Evolutionary conservation across 352 stramenopile genomes (phyloP), one percentile per base, ranked within the genome.

Genomic region (Sclerospora graminicola): DNA sequence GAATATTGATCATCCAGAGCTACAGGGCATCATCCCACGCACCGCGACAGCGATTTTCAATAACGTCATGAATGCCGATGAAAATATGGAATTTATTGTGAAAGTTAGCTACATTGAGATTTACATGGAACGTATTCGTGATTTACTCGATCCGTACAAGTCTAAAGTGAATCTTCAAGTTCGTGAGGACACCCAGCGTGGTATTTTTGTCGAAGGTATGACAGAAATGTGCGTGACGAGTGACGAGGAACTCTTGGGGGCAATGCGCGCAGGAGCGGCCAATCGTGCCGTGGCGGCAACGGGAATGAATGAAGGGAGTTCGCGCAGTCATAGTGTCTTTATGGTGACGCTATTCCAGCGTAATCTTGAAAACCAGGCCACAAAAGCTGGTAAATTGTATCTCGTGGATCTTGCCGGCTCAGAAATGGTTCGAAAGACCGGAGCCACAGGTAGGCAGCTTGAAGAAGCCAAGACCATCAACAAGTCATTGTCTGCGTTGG

Each of bases 401-500:
- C 53, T 98, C 1, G 92, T 98, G 11, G 92, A 98, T 66, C 64
- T 98, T 41, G 92, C 92, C 2, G 91, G 91, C 5, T 96, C 82
- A 6, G 91, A 97, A 54, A 96, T 96, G 83, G 85, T 97, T 9
- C 79, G 89, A 21, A 97, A 97, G 71, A 97, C 89, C 2, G 69
- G 72, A 0, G 82, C 87, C 14, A 87, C 80, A 6, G 91, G 91
- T 4, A 80, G 89, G 15, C 80, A 92, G 39, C 71, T 97, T 10
- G 89, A 97, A 54, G 92, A 98, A 48, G 91, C 92, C 18, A 97
- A 97, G 66, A 97, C 82, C 27, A 98, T 98, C 54, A 98, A 98
- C 69, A 96, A 95, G 48, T 97, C 84, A 19, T 72, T 97, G 1
- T 94, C 75, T 5, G 86, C 92, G 7, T 60, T 98, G 8, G 92